Conservation (phyloP, 106 monocot genomes). For the Apostasia ramifera region DNA sequence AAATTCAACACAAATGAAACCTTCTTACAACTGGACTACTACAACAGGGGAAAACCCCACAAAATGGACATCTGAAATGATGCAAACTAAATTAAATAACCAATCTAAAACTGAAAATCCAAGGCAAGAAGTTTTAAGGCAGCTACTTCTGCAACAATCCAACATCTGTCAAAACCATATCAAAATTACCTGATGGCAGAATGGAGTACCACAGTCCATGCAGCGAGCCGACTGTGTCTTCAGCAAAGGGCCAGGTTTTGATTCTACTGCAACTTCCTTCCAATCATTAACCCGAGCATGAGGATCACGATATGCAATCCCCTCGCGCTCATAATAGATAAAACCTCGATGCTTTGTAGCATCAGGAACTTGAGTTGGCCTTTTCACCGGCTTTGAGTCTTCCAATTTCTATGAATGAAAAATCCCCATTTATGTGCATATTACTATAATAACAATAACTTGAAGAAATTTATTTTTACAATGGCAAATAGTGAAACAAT, state of each 20-base stretch:
- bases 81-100: no score
- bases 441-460: background rate
- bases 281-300: conserved; percentile 66
- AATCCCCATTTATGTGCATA: background rate
- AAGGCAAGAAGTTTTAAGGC: no score
- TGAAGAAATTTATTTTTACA: no score
- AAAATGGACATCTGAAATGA: no score
- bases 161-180: no score
- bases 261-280: conserved; percentile 83
- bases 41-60: no score
- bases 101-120: no score
- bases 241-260: conserved; percentile 69
- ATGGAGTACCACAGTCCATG: conserved; percentile 99
- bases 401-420: conserved; percentile 31
- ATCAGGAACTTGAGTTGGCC: conserved; percentile 73
- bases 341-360: conserved; percentile 84
- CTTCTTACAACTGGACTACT: no score
- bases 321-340: conserved; percentile 64
- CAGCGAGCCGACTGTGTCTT: conserved; percentile 96
- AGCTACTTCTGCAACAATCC: no score
- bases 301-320: conserved; percentile 75
- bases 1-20: no score
- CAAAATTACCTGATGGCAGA: conserved; percentile 84
- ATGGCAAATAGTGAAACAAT: no score
- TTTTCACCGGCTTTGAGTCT: conserved; percentile 19